phyloP scores from a whole-genome alignment of 2,329 filamentous ascomycete genomes.

The Colletotrichum tanaceti region DNA sequence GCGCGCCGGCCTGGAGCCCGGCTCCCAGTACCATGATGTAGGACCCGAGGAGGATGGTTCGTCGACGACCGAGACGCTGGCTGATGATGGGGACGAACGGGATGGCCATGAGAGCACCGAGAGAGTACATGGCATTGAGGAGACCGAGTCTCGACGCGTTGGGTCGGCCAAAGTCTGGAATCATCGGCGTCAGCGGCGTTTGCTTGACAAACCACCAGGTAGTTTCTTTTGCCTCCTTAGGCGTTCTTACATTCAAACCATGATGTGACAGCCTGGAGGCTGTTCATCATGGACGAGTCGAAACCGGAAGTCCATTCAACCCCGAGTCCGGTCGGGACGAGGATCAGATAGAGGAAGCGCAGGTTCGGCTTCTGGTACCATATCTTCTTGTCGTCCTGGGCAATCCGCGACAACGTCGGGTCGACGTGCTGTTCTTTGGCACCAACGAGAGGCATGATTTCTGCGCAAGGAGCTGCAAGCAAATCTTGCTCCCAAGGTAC shows the following conservation, averaged over 20 bases:
- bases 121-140: slow-evolving; percentile 57
- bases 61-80: slow-evolving; percentile 47
- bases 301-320: slow-evolving; percentile 59
- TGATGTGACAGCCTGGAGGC: slow-evolving; percentile 53
- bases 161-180: slow-evolving; percentile 54
- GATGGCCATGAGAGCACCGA: slow-evolving; percentile 57
- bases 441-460: slow-evolving; percentile 49
- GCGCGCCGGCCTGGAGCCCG: slow-evolving; percentile 50
- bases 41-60: slow-evolving; percentile 48
- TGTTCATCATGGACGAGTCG: slow-evolving; percentile 59
- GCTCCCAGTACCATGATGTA: slow-evolving; percentile 50
- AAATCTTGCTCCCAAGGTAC: neutral
- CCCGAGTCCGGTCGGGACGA: slow-evolving; percentile 55
- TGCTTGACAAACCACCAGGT: neutral
- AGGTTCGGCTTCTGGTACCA: slow-evolving; percentile 57
- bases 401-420: slow-evolving; percentile 50
- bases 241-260: slow-evolving; percentile 51
- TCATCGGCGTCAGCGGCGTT: neutral
- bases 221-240: neutral
- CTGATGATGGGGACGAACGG: slow-evolving; percentile 49
- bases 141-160: slow-evolving; percentile 50
- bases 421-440: slow-evolving; percentile 51
- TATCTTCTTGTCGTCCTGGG: slow-evolving; percentile 49
- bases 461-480: neutral
- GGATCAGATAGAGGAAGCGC: slow-evolving; percentile 53